Conservation (phyloP, 2,329 filamentous ascomycete genomes). For the Fusarium staphyleae region DNA sequence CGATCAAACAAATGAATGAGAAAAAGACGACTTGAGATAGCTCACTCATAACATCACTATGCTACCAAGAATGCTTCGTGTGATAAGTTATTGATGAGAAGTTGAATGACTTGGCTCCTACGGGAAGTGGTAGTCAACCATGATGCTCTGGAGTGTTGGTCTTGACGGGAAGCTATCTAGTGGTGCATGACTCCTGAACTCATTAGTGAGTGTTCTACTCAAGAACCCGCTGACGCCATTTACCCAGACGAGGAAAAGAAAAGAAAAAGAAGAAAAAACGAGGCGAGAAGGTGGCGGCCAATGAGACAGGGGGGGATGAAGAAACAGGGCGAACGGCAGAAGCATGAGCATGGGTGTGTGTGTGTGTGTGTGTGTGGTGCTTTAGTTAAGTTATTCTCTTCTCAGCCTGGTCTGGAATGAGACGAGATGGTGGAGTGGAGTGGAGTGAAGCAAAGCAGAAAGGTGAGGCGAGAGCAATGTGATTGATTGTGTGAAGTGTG, state of each 20-base stretch:
- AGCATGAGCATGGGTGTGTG: conserved; percentile 20
- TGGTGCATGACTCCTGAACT: conserved; percentile 9
- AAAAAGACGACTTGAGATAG: conserved; percentile 24
- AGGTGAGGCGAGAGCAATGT: conserved; percentile 31
- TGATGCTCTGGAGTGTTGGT: background rate
- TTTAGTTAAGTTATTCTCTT: no score
- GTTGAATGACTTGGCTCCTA: background rate
- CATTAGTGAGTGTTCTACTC: conserved; percentile 3
- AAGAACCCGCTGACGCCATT: background rate
- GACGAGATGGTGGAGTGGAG: conserved; percentile 22
- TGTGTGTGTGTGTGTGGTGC: no score
- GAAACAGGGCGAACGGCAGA: conserved; percentile 40
- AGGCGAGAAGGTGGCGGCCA: conserved; percentile 35
- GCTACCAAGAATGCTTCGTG: background rate
- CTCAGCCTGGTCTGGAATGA: conserved; percentile 16
- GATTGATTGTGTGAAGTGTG: background rate
- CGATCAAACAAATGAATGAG: conserved; percentile 34
- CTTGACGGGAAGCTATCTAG: background rate
- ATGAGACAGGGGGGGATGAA: conserved; percentile 11
- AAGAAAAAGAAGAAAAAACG: conserved; percentile 26
- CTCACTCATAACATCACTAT: conserved; percentile 11
- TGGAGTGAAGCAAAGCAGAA: background rate
- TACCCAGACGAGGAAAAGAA: conserved; percentile 15
- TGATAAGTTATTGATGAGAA: background rate
- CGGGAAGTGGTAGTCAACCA: background rate